phyloP scores from a whole-genome alignment of 1,139 yeast genomes.

The Saccharomyces hybrid region DNA sequence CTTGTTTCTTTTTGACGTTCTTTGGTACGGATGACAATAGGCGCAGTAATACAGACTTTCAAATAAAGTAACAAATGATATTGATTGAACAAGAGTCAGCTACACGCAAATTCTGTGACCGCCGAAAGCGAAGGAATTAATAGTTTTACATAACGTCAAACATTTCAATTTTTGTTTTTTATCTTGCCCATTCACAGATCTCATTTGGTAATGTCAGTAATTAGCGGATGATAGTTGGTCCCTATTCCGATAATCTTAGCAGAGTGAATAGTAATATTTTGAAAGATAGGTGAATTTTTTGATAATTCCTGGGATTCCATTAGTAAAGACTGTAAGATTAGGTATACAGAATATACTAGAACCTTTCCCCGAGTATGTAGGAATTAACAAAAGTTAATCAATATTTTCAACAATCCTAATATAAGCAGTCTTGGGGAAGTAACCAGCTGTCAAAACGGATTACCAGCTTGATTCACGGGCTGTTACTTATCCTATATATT shows the following conservation, averaged over 20 bases:
- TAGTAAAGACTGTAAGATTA: too few relatives aligned
- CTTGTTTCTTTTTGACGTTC: not conserved
- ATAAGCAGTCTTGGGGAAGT: too few relatives aligned
- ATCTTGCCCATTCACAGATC: not conserved
- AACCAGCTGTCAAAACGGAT: too few relatives aligned
- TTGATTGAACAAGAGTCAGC: not conserved
- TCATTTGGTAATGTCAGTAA: not conserved
- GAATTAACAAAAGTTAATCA: too few relatives aligned
- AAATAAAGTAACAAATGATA: not conserved
- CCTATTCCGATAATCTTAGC: not conserved
- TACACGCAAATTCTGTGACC: not conserved
- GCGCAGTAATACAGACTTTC: too few relatives aligned
- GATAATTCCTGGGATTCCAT: too few relatives aligned
- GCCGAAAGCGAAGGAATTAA: not conserved
- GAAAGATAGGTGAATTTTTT: too few relatives aligned
- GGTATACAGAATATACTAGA: too few relatives aligned
- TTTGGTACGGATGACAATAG: not conserved
- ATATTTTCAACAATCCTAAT: too few relatives aligned
- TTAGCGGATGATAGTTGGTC: not conserved
- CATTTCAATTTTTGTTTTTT: not conserved
- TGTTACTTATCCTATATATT: too few relatives aligned
- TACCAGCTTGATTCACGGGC: too few relatives aligned
- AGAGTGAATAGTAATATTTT: not conserved
- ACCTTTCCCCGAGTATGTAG: too few relatives aligned
- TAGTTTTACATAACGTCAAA: not conserved